Conservation (phyloP, 1,284 basidiomycete species). For the Fomitopsis schrenkii region DNA sequence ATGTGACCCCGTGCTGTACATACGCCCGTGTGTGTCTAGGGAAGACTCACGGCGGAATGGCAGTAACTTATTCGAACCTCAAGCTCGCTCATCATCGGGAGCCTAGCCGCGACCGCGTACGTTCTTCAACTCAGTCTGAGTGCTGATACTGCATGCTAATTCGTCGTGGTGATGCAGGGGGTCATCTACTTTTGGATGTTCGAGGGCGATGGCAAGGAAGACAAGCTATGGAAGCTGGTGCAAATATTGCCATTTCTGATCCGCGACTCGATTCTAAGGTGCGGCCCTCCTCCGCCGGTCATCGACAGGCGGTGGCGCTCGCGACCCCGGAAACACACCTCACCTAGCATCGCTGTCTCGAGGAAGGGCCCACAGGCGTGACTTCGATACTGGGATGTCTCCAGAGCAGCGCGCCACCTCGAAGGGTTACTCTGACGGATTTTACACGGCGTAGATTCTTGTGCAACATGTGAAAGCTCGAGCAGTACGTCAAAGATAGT, state of each 20-base stretch:
- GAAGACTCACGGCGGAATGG: not conserved
- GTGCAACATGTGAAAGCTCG: slow-evolving; percentile 55
- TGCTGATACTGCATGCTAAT: not conserved
- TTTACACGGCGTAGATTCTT: slow-evolving; percentile 57
- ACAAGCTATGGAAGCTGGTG: slow-evolving; percentile 9
- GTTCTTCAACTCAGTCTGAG: not conserved
- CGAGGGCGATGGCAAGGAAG: slow-evolving; percentile 9
- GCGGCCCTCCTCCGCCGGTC: not conserved
- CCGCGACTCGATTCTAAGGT: too few relatives aligned
- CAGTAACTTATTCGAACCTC: slow-evolving; percentile 8
- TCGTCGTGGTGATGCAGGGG: slow-evolving; percentile 10
- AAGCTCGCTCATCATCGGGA: slow-evolving; percentile 19
- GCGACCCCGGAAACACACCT: not conserved
- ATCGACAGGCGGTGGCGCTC: not conserved
- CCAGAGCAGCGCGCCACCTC: slow-evolving; percentile 24
- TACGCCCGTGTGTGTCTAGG: not conserved
- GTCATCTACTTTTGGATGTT: slow-evolving; percentile 10
- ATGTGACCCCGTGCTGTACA: not conserved
- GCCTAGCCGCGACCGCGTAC: slow-evolving; percentile 18
- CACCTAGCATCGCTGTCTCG: not conserved
- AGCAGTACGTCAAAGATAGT: slow-evolving; percentile 58
- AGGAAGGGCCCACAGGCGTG: not conserved
- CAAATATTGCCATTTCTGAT: too few relatives aligned
- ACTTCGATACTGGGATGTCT: slow-evolving; percentile 9
- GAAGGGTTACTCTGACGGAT: slow-evolving; percentile 63